Percentiles rank a stretch among this genome's conserved stretches.
These are phyloP conservation scores for Neoboletus brunneissimus DNA, from an alignment of 768 basidiomycete genomes.

Conservation along the genomic window DNA sequence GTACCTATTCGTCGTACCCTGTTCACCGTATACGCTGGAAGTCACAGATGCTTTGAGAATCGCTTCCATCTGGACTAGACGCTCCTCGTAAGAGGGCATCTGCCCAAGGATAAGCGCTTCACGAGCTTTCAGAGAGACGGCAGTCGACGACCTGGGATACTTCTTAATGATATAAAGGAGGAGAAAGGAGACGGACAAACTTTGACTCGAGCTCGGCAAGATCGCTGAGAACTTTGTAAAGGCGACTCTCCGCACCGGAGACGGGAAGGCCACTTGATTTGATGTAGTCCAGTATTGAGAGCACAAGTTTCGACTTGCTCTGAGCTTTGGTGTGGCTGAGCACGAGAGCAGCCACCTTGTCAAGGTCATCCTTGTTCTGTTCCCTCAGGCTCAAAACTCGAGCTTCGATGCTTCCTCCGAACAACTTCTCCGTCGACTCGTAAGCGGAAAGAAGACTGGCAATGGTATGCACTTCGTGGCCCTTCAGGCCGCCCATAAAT, in stretches of 20 bases:
- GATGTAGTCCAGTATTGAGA: conserved; percentile 85
- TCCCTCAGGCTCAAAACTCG: conserved; percentile 88
- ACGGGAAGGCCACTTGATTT: conserved; percentile 77
- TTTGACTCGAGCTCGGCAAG: conserved; percentile 88
- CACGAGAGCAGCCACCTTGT: conserved; percentile 81
- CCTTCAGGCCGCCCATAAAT: conserved; percentile 79
- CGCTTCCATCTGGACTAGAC: conserved; percentile 89
- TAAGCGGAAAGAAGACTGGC: conserved; percentile 77
- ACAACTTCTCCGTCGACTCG: conserved; percentile 84
- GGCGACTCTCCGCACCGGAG: conserved; percentile 66
- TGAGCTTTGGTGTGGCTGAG: conserved; percentile 95
- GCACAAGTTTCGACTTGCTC: conserved; percentile 85
- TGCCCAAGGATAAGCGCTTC: conserved; percentile 96
- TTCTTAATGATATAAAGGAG: conserved; percentile 2
- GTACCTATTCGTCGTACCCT: conserved; percentile 58
- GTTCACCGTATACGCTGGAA: conserved; percentile 87
- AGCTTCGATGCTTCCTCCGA: conserved; percentile 92
- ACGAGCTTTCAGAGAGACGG: conserved; percentile 91
- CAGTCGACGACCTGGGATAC: conserved; percentile 70
- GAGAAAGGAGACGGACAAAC: conserved; percentile 39
- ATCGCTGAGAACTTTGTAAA: conserved; percentile 75
- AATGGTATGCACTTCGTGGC: conserved; percentile 78
- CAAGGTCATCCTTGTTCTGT: conserved; percentile 87
- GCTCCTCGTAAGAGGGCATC: conserved; percentile 96
- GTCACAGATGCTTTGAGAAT: conserved; percentile 87